Conservation (phyloP, 257 asterid species). For the Dorcoceras hygrometricum region DNA sequence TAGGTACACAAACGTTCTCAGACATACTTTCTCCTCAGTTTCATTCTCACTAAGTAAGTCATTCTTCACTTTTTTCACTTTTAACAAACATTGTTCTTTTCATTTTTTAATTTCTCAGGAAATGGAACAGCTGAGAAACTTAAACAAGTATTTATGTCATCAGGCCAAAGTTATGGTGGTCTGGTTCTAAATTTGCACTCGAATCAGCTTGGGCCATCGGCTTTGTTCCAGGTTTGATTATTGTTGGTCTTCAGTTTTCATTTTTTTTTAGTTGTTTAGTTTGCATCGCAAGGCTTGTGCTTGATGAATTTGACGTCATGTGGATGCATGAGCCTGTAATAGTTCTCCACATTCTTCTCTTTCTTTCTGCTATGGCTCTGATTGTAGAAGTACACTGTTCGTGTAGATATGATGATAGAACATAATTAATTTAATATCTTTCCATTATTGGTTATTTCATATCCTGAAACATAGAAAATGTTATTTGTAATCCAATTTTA, state of each 20-base stretch:
- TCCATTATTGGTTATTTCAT: not conserved
- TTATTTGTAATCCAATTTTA: too few species aligned
- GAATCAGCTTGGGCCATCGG: constrained; percentile 81
- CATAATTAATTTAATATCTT: not conserved
- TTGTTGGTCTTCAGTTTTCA: not conserved
- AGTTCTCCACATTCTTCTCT: not conserved
- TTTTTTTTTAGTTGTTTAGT: not conserved
- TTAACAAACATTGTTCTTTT: not conserved
- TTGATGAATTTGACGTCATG: not conserved
- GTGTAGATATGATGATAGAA: not conserved
- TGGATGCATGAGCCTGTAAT: not conserved
- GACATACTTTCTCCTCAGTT: not conserved
- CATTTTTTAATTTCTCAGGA: constrained; percentile 44
- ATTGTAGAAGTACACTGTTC: too few species aligned
- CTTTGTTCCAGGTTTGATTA: constrained; percentile 60
- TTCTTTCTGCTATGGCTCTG: not conserved
- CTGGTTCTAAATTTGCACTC: constrained; percentile 73
- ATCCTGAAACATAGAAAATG: not conserved
- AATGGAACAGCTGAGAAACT: constrained; percentile 77
- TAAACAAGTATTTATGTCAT: constrained; percentile 64
- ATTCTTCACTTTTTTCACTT: not conserved
- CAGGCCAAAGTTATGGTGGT: constrained; percentile 77
- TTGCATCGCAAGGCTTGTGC: not conserved
- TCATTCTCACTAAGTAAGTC: not conserved
- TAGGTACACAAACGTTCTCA: constrained; percentile 9